Conservation (phyloP, 495 filamentous ascomycete species). For the Neurospora sp. region DNA sequence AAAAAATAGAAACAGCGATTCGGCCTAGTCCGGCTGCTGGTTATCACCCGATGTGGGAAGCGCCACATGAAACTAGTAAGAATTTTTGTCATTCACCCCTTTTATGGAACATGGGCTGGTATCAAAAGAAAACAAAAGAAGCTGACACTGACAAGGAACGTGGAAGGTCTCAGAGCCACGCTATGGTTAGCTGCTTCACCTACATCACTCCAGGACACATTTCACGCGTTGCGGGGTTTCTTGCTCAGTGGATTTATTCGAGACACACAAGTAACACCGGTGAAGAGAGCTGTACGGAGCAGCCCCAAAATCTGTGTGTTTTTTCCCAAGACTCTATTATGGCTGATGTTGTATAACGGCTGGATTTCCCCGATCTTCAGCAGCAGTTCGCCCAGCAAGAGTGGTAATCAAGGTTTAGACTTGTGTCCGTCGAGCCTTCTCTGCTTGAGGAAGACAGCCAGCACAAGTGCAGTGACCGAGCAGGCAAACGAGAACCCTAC, state of each 20-base stretch:
- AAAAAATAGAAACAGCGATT: not conserved
- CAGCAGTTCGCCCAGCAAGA: not conserved
- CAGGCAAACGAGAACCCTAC: constrained; percentile 17
- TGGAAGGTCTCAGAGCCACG: not conserved
- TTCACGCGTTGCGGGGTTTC: not conserved
- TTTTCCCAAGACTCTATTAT: not conserved
- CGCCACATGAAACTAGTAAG: not conserved
- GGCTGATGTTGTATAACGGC: not conserved
- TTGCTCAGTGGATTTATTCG: not conserved
- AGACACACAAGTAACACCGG: not conserved
- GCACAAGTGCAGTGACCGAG: constrained; percentile 8
- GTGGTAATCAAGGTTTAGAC: not conserved
- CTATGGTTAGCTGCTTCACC: not conserved
- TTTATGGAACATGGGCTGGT: not conserved
- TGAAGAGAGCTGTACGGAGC: not conserved
- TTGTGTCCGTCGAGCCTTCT: constrained; percentile 5
- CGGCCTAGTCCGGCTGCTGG: not conserved
- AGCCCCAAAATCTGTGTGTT: not conserved
- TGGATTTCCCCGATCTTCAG: not conserved
- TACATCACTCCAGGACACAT: not conserved
- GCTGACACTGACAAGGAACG: not conserved
- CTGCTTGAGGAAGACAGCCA: constrained; percentile 18
- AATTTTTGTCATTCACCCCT: not conserved
- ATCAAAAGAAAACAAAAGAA: not conserved
- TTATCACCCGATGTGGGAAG: not conserved